These are phyloP conservation scores for Hibiscus mutabilis DNA, from an alignment of 345 rosid genomes.

Conservation along the genomic window DNA sequence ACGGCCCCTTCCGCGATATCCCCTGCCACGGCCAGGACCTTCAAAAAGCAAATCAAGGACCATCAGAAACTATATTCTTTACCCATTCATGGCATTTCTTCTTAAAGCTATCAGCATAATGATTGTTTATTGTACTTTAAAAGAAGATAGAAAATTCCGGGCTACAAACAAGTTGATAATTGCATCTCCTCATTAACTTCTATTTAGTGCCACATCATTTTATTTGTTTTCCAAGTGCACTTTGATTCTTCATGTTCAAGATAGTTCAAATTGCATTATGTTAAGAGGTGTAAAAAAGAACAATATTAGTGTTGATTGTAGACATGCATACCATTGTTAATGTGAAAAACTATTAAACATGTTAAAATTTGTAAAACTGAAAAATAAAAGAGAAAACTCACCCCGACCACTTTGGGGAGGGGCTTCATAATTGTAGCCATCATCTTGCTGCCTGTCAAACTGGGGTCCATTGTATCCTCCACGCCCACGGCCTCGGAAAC, in stretches of 20 bases:
- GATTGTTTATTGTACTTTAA: neutral
- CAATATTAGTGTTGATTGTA: neutral
- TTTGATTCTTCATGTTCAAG: neutral
- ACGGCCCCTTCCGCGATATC: slow-evolving; percentile 64
- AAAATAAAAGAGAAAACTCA: neutral
- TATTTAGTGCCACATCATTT: neutral
- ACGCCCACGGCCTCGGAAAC: neutral
- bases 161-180: neutral
- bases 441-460: neutral
- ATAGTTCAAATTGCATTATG: neutral
- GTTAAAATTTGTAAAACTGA: neutral
- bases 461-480: neutral
- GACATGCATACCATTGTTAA: neutral
- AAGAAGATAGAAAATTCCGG: neutral
- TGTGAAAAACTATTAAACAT: neutral
- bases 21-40: slow-evolving; percentile 72
- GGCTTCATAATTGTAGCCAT: neutral
- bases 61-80: neutral
- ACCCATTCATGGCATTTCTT: neutral
- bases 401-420: neutral
- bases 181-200: neutral
- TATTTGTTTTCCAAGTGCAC: neutral
- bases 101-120: neutral
- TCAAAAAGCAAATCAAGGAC: neutral
- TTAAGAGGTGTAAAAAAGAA: neutral